Base-by-base conservation (phyloP, 306 rosid species). In the Senna siamea region DNA sequence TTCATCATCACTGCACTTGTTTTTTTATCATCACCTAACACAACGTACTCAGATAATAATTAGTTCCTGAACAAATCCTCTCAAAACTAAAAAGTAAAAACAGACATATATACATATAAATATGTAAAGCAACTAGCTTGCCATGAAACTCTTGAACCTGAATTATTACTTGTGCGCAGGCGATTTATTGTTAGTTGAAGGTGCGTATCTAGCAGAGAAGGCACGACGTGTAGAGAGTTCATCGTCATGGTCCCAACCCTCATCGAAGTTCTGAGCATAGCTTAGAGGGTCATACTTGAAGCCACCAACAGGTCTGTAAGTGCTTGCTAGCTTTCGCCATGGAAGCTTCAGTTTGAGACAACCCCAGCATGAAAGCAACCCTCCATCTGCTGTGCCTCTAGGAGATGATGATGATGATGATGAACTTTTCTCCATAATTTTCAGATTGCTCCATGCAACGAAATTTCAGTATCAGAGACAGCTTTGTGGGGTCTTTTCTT, bases 201-300 rank as follows among this genome's bases (percentile, higher is more conserved):
- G 82, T 35, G 86, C 97, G 69, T 75, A 89, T 76, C 93, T 86
- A 52, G 93, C 85, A 1, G 91, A 89, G 76, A 89, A 89, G 5
- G 89, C 85, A 7, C 81, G 89, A 26, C 54, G 70, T 8, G 63
- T 11, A 66, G 22, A 50, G 4, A 79, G 88, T 57, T 78, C 85
- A 3, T 72, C 84, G 1, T 70, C 81, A 46, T 83, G 83, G 20
- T 72, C 67, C 47, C 73, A 78, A 14, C 97, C 93, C 1, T 89
- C 93, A 15, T 89, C 96, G 30, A 92, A 92, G 61, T 92, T 92
- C 57, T 86, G 89, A 23, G 96, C 85, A 64, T 92, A 89, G 89
- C 97, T 89, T 68, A 80, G 15, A 60, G 90, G 86, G 76, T 89
- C 97, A 72, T 88, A 92, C 32, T 78, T 66, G 57, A 86, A 92